These are phyloP conservation scores for Claviceps arundinis DNA, from an alignment of 2,329 filamentous ascomycete species.

Conservation along the genomic window DNA sequence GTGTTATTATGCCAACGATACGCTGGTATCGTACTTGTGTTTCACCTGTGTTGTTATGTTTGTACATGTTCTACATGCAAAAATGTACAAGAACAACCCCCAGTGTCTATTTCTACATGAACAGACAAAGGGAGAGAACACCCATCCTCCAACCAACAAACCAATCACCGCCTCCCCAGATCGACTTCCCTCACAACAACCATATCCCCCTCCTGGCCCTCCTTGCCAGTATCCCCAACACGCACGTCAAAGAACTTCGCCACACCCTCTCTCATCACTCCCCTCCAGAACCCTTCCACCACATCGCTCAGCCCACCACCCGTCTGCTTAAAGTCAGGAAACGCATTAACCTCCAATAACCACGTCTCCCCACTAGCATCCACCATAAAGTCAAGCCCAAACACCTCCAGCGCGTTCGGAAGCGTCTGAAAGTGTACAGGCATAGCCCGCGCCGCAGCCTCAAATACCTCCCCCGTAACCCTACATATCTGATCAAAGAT, in stretches of 20 bases:
- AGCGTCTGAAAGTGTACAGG: constrained; percentile 83
- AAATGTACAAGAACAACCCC: too few relatives aligned
- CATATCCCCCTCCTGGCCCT: constrained; percentile 26
- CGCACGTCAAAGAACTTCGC: constrained; percentile 47
- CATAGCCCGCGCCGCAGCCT: constrained; percentile 74
- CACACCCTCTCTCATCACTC: constrained; percentile 55
- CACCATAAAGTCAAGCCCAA: constrained; percentile 81
- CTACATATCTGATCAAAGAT: constrained; percentile 63
- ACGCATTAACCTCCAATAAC: constrained; percentile 88
- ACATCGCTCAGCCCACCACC: constrained; percentile 64
- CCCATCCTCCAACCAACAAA: not conserved
- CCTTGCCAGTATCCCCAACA: constrained; percentile 6
- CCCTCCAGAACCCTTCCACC: constrained; percentile 65
- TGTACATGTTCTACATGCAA: too few relatives aligned
- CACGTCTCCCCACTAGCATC: constrained; percentile 51
- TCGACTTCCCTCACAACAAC: constrained; percentile 39
- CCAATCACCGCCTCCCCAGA: constrained; percentile 29
- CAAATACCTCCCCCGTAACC: constrained; percentile 66
- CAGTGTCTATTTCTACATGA: not conserved
- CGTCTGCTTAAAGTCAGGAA: constrained; percentile 91
- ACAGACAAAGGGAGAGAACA: not conserved
- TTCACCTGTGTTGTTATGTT: too few relatives aligned
- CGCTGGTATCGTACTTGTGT: too few relatives aligned
- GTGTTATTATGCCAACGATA: too few relatives aligned
- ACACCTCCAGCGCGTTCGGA: constrained; percentile 82